A percentile compares a stretch with the other conserved stretches of the same genome.
Evolutionary conservation across 352 stramenopile species (phyloP).

Genomic region (Chrysophaeum taylorii): DNA sequence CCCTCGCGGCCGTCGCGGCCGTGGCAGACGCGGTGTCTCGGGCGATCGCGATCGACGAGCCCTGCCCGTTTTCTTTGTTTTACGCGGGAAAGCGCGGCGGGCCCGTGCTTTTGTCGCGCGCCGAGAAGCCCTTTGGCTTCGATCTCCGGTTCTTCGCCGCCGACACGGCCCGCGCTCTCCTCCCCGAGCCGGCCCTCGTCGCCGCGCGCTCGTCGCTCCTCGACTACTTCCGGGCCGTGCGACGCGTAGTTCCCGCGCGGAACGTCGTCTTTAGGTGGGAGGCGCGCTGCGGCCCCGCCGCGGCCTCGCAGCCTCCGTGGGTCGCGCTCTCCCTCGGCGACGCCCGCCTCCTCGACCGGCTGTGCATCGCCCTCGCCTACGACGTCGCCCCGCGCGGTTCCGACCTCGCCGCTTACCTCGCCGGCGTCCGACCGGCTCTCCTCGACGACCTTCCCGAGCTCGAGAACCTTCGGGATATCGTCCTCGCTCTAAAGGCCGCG

Average conservation of each 20-base stretch:
- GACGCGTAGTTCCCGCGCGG: conserved; percentile 28
- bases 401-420: neutral
- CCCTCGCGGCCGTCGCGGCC: conserved; percentile 42
- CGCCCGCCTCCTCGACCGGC: conserved; percentile 1
- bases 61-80: conserved; percentile 38
- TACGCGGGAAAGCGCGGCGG: conserved; percentile 28
- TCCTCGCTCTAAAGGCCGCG: neutral
- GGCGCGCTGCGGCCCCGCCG: conserved; percentile 28
- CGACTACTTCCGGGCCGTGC: conserved; percentile 44
- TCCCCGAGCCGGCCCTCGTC: conserved; percentile 24
- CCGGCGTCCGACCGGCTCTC: neutral
- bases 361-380: neutral
- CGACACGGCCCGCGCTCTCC: conserved; percentile 3
- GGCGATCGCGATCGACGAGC: conserved; percentile 42
- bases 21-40: conserved; percentile 44
- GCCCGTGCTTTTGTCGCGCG: neutral
- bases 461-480: neutral
- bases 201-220: conserved; percentile 31
- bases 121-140: conserved; percentile 42
- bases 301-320: too few relatives aligned
- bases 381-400: neutral
- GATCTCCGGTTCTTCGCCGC: conserved; percentile 39
- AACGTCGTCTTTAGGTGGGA: conserved; percentile 46
- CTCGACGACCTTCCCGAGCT: neutral
- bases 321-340: neutral